A percentile compares a stretch with the other conserved stretches of the same genome.
Evolutionary conservation across 306 rosid species (phyloP).

Genomic region (Ceratonia siliqua): DNA sequence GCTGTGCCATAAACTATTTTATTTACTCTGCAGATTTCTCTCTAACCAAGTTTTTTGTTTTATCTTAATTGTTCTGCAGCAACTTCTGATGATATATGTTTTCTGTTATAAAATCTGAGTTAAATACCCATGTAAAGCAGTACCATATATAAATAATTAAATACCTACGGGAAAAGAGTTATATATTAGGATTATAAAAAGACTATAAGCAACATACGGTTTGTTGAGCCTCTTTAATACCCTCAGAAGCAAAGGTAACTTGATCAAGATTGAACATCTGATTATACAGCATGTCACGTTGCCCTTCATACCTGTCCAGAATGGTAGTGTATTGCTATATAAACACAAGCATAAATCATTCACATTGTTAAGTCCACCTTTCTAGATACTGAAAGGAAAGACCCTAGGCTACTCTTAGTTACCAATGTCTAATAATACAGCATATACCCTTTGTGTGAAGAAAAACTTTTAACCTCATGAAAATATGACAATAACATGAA

Average conservation of each 20-base stretch:
- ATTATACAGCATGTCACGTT: conserved; percentile 88
- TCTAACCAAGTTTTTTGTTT: background rate
- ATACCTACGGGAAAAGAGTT: background rate
- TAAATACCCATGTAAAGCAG: background rate
- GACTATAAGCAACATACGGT: conserved; percentile 61
- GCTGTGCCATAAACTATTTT: conserved; percentile 8
- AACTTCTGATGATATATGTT: background rate
- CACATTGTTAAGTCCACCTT: conserved; percentile 11
- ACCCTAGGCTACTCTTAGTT: background rate
- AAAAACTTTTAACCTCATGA: background rate
- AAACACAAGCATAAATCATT: conserved; percentile 12
- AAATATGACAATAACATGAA: background rate
- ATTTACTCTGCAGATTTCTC: background rate
- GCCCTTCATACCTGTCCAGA: conserved; percentile 94
- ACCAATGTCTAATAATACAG: background rate
- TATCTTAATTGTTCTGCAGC: background rate
- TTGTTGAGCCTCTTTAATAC: conserved; percentile 90
- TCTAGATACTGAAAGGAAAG: conserved; percentile 22
- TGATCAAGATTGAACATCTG: conserved; percentile 96
- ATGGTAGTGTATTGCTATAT: background rate
- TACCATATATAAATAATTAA: background rate
- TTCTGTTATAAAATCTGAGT: conserved; percentile 2
- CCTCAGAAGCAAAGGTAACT: conserved; percentile 92
- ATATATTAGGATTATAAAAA: conserved; percentile 6
- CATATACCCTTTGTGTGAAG: background rate